Evolutionary conservation across 1,284 basidiomycete genomes (phyloP), one percentile per base, ranked within the genome.

Genomic region (Naganishia cerealis): DNA sequence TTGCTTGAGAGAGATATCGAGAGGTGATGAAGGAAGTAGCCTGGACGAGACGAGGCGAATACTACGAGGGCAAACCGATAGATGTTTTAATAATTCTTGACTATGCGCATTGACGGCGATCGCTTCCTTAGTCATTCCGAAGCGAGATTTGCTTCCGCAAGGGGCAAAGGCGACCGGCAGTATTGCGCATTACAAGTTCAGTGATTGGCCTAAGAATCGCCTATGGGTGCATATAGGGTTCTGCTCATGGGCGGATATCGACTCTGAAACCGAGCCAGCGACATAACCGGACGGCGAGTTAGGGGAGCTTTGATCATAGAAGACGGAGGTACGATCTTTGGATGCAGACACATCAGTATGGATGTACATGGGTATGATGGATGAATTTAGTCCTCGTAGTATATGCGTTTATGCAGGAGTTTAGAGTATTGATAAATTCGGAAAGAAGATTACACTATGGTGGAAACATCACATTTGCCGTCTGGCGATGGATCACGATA

Each of bases 51-150:
- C 21, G 26, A 29, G 8, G 15, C 6, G 8, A 57, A 7, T 40
- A 21, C 36, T 36, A 40, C 26, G 24, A 42, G 24, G 43, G 46
- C 24, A 54, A 54, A 24, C 26, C 2, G 8, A 10, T 21, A 15
- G 2, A 24, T 21, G n/a, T 21, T 50, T n/a, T 21, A 24, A 50
- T 7, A 42, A 8, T 50, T 46, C 12, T 46, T 46, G 16, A 7
- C 16, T 10, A 12, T 50, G n/a, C 24, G 48, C 15, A 53, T n/a
- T 21, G 50, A 54, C 61, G 50, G 61, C 61, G 50, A 63, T 63
- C 61, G 61, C 61, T 46, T 40, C 26, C 50, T 63, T 63, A 63
- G 50, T 63, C 61, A 63, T 63, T 26, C 61, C 9, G 24, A 38
- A 15, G 9, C 15, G 21, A 50, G 4, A 26, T 54, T 42, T 21